These are phyloP conservation scores for Clavispora vitiphila DNA, from an alignment of 805 yeast genomes.

Conservation along the genomic window DNA sequence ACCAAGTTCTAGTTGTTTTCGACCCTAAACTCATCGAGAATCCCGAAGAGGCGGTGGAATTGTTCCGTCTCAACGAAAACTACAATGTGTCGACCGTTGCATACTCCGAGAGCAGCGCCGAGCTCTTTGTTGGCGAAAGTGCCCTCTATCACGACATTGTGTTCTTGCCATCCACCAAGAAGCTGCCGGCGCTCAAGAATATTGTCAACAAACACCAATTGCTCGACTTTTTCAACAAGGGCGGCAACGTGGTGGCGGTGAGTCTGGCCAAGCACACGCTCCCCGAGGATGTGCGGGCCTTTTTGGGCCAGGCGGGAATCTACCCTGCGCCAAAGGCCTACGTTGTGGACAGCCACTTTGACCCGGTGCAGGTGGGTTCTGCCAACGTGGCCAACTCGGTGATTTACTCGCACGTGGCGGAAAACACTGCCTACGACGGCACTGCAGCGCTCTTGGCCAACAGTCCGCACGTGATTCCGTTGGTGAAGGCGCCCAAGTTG, in stretches of 20 bases:
- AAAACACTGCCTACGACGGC: conserved; percentile 37
- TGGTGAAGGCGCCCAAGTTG: conserved; percentile 60
- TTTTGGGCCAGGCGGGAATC: conserved; percentile 77
- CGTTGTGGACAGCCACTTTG: conserved; percentile 62
- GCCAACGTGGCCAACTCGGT: conserved; percentile 23
- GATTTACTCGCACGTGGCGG: conserved; percentile 15
- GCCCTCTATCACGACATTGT: conserved; percentile 26
- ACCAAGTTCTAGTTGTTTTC: conserved; percentile 28
- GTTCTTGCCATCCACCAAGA: conserved; percentile 33
- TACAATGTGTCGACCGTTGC: conserved; percentile 17
- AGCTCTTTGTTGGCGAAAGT: conserved; percentile 21
- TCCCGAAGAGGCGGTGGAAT: conserved; percentile 5
- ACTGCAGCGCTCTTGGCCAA: conserved; percentile 68
- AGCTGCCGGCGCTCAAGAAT: conserved; percentile 25
- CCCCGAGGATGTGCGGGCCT: conserved; percentile 48
- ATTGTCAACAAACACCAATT: conserved; percentile 39
- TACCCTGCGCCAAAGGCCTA: conserved; percentile 75
- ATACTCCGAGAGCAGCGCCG: conserved; percentile 17
- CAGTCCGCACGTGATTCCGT: conserved; percentile 64
- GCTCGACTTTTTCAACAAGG: conserved; percentile 54
- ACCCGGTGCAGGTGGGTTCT: conserved; percentile 27
- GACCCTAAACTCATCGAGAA: conserved; percentile 21
- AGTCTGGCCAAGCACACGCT: conserved; percentile 38
- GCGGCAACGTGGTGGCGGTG: conserved; percentile 73
- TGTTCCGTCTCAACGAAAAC: conserved; percentile 7